Base-by-base conservation (phyloP, 139 green algal species). In the Tetratostichococcus sp. region DNA sequence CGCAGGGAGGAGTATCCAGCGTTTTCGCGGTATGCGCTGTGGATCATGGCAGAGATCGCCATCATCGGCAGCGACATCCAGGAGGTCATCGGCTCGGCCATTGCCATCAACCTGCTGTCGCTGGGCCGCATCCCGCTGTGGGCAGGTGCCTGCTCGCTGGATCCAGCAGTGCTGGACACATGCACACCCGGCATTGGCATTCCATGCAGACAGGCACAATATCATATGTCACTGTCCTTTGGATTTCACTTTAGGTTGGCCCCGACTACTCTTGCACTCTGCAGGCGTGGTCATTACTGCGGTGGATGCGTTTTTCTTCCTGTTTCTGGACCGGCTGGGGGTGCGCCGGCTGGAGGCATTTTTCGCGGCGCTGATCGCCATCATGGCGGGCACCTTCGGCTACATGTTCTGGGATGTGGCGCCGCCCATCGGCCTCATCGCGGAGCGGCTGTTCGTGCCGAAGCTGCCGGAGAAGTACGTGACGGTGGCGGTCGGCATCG, bases 1-100 rank as follows among this genome's bases (percentile, higher is more conserved):
- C 75, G 65, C 76, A 78, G 84, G 58, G 70, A 83, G 59, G 65
- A 76, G 65, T 90, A 89, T 62, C 81, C 81, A 0, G 35, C 30
- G 16, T 28, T 71, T 1, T 73, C 83, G 28, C 75, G 85, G 26
- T 76, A 83, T 30, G 30, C 84, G 25, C 81, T 97, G 50, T 97
- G 92, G 92, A 25, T 94, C 32, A 93, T 96, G 87, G 87, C 86
- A 0, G 92, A 97, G 83, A 75, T 96, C 5, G 92, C 92, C 4
- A 94, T 97, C 80, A 93, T 97, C 16, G 92, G 92, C n/a, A 84
- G 72, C 5, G 92, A 96, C 82, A 84, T 95, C 19, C 89, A 94
- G 68, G 89, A 95, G 75, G 90, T 95, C 2, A 91, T 95, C 26
- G 91, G 91, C 26, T 87, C 79, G 25, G 88, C 92, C 28, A 92